Base-by-base conservation (phyloP, 495 filamentous ascomycete species). In the Durotheca rogersii region DNA sequence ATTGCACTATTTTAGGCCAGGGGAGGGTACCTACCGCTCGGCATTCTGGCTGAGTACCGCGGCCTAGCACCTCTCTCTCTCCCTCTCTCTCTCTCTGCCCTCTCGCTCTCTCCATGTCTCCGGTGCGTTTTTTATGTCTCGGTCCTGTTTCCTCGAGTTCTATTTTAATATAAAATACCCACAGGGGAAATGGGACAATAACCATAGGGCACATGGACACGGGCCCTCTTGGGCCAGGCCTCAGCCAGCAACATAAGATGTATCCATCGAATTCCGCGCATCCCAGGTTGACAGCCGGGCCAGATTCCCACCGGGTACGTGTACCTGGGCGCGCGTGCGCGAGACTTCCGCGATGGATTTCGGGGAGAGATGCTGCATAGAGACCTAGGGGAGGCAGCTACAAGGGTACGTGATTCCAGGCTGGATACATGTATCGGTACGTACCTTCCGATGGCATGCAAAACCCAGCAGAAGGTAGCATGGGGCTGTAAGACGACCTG, bases 101-200 rank as follows among this genome's bases (percentile, higher is more conserved):
- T n/a, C n/a, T n/a, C n/a, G n/a, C n/a, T n/a, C n/a, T n/a, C n/a
- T n/a, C n/a, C n/a, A n/a, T n/a, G n/a, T n/a, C n/a, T n/a, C n/a
- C n/a, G n/a, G n/a, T n/a, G 35, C 30, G 15, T 15, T 42, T 37
- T 36, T 41, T 27, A 35, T 35, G 17, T 15, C 19, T 18, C 36
- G 16, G 5, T 35, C 32, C 15, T 7, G 5, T 37, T 12, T 35
- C n/a, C n/a, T n/a, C n/a, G n/a, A n/a, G n/a, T 14, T 41, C 20
- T 43, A 42, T 58, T 48, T 52, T 52, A 47, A 51, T 52, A 58
- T 32, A 58, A 27, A 38, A 53, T 48, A 44, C 34, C 48, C 54
- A 48, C 39, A 40, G 9, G 14, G 41, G 29, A 50, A n/a, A 58
- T 40, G 44, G 40, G 53, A 41, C 34, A 52, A 49, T 58, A 48